Base-by-base conservation (phyloP, 2,329 filamentous ascomycete genomes). In the Biscogniauxia marginata region DNA sequence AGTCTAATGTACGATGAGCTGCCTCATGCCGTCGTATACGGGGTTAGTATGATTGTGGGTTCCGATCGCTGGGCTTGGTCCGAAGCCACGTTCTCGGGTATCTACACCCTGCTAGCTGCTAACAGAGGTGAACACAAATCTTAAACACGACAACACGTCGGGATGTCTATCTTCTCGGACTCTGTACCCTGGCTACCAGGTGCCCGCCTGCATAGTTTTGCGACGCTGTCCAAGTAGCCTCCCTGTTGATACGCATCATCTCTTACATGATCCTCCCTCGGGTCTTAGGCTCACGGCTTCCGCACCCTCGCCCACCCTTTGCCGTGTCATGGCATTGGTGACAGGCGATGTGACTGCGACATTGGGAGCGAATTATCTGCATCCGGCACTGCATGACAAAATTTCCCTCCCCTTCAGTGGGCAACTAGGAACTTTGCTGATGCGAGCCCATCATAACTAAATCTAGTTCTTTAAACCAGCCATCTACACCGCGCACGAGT, bases 51-150 rank as follows among this genome's bases (percentile, higher is more conserved):
- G 30, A n/a, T 11, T 46, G 24, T 39, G 24, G 48, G 25, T 50
- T 50, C 48, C 24, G 24, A 50, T 34, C 23, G n/a, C 48, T 9
- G n/a, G 48, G 16, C 48, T 50, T 50, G 48, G 24, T 22, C 48
- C 48, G 20, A 25, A 16, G 48, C 48, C 48, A 23, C 30, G 48
- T 50, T 50, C 48, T 19, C 23, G 48, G 48, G 48, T 50, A n/a
- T 19, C n/a, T 25, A 30, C 23, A 50, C 3, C 48, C 24, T 49
- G 46, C 46, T 49, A 49, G 46, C 46, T 49, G n/a, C 30, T 39
- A 39, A 7, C 11, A 49, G 22, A 16, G 16, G 4, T 13, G 22
- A 22, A 11, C 46, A 22, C 6, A 30, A 18, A 21, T 18, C 24
- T 19, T 19, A 25, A 30, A 19, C 22, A 9, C 3, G 4, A 16